A percentile compares a stretch with the other conserved stretches of the same genome.
These are phyloP conservation scores for Mallotus japonicus DNA, from an alignment of 441 rosid genomes.

Conservation along the genomic window DNA sequence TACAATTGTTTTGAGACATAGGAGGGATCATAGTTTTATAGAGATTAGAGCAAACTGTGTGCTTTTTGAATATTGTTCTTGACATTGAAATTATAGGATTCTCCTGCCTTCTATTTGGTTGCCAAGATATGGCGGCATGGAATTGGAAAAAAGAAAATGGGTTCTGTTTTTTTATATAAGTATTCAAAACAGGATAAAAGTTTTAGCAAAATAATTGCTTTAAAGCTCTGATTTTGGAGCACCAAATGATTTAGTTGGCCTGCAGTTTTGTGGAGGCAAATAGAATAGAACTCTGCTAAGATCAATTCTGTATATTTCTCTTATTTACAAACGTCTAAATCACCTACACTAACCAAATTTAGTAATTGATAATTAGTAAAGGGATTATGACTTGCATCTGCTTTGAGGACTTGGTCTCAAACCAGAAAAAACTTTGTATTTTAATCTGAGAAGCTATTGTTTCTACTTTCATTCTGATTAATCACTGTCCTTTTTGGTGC, in stretches of 20 bases:
- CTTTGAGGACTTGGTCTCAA: too few relatives aligned
- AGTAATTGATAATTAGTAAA: background rate
- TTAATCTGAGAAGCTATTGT: background rate
- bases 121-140: background rate
- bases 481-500: background rate
- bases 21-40: too few relatives aligned
- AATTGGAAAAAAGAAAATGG: background rate
- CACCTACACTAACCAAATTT: background rate
- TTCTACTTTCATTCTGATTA: background rate
- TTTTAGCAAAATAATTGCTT: background rate
- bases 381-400: background rate
- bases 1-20: background rate
- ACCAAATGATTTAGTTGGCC: background rate
- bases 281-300: background rate
- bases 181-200: too few relatives aligned
- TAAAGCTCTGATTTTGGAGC: background rate
- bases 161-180: background rate
- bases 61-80: slow-evolving; percentile 6
- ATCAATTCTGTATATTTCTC: slow-evolving; percentile 5
- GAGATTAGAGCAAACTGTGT: slow-evolving; percentile 1
- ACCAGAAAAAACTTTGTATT: background rate
- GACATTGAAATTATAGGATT: background rate
- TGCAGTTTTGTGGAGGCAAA: background rate
- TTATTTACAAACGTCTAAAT: background rate
- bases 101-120: slow-evolving; percentile 2